Base-by-base conservation (phyloP, 305 asterid species). In the Coffea humblotiana region DNA sequence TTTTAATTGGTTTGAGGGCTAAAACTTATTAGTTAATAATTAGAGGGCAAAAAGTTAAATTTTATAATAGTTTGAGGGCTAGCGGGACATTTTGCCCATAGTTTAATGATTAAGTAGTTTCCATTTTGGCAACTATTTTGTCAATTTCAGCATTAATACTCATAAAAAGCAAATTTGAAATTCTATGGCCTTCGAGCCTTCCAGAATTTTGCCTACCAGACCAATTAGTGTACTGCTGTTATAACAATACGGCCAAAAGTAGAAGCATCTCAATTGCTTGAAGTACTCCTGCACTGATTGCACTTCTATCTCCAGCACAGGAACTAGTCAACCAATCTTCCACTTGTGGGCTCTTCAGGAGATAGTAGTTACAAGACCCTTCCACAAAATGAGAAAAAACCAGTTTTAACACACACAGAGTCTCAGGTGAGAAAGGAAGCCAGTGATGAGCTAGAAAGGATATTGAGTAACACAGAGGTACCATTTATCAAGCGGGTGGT, bases 381-480 rank as follows among this genome's bases (percentile, higher is more conserved):
- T 13, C 35, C 76, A n/a, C 21, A n/a, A 23, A 27, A 48, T 23
- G 76, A 72, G 19, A 10, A 18, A 48, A 49, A 48, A 11, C 76
- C 8, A 72, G 27, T 1, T 21, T 14, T 72, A n/a, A 25, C 35
- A n/a, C 76, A 72, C 11, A 72, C 61, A 19, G 43, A 72, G n/a
- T 72, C 76, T 47, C 76, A 47, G 32, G 11, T 11, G 11, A 49
- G 76, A 11, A 72, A 72, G 60, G 72, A 76, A 25, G 37, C 79
- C 0, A 45, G 60, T 13, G 43, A 47, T 14, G 81, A 78, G 6
- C 13, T 78, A 21, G 70, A 78, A 29, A 37, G 47, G 13, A 68
- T 78, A 21, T 23, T 78, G 65, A 68, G 56, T 19, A n/a, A 43
- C 58, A 78, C 69, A 10, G 32, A 54, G 8, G 45, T 69, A 3